Percentiles rank a stretch among this genome's conserved stretches.
These are phyloP conservation scores for Penicillium brasilianum DNA, from an alignment of 2,329 filamentous ascomycete species.

Conservation along the genomic window DNA sequence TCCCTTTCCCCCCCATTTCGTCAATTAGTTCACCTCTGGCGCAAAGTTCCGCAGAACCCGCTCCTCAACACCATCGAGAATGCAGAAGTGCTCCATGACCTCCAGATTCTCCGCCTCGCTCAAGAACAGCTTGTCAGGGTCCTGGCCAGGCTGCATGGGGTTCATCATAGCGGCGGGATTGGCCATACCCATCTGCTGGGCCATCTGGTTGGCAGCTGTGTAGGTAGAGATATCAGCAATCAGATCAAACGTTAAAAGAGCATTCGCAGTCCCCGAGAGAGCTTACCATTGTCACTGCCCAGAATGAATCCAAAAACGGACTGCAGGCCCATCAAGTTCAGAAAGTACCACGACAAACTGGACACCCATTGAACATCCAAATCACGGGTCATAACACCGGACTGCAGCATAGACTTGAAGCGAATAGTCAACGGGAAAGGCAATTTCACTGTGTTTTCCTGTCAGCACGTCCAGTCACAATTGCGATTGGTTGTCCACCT, in stretches of 20 bases:
- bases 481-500: constrained; percentile 39
- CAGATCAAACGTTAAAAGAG: background rate
- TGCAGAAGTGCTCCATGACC: constrained; percentile 91
- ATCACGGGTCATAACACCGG: constrained; percentile 91
- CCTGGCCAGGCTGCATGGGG: constrained; percentile 89
- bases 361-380: constrained; percentile 99
- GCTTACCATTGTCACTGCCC: constrained; percentile 90
- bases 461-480: constrained; percentile 14
- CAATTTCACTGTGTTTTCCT: constrained; percentile 72
- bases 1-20: background rate
- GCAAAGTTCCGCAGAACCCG: constrained; percentile 68
- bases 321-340: constrained; percentile 95
- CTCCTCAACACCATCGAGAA: constrained; percentile 85
- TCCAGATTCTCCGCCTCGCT: constrained; percentile 94
- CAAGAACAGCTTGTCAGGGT: constrained; percentile 93
- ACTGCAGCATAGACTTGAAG: constrained; percentile 99
- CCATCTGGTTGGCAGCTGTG: constrained; percentile 85
- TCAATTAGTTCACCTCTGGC: constrained; percentile 26
- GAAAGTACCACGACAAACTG: constrained; percentile 97
- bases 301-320: constrained; percentile 97
- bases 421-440: constrained; percentile 97
- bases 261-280: background rate
- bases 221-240: constrained; percentile 9
- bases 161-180: constrained; percentile 68
- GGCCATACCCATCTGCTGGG: constrained; percentile 80